Conservation (phyloP, 2,329 filamentous ascomycete species). For the Hypoxylon sp. region DNA sequence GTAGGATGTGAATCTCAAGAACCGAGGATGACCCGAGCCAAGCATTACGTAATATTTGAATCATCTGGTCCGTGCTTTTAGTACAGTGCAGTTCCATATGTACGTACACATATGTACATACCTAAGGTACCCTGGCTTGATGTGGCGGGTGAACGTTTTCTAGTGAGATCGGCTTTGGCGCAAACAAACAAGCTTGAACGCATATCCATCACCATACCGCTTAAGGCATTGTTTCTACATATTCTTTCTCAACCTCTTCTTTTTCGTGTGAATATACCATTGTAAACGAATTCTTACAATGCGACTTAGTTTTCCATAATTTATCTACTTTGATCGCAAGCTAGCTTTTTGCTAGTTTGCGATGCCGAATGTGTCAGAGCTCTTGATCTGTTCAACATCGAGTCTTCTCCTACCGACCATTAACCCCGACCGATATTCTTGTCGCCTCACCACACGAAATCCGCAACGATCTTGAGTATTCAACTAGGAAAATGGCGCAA, state of each 20-base stretch:
- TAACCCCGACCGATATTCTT: conserved; percentile 28
- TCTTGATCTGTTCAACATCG: conserved; percentile 18
- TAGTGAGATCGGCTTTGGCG: conserved; percentile 4
- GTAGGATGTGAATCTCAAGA: neutral
- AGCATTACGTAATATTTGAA: conserved; percentile 5
- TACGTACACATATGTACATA: neutral
- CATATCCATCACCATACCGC: neutral
- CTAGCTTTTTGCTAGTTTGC: conserved; percentile 36
- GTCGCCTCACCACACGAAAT: conserved; percentile 1
- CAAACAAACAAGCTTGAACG: conserved; percentile 16
- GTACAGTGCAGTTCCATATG: neutral
- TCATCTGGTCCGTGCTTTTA: neutral
- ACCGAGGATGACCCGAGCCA: conserved; percentile 9
- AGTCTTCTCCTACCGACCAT: conserved; percentile 8
- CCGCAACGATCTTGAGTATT: neutral
- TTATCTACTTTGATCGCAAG: conserved; percentile 20
- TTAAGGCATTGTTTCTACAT: conserved; percentile 11
- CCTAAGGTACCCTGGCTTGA: conserved; percentile 8
- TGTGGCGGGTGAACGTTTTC: conserved; percentile 17
- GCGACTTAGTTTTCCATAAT: conserved; percentile 20
- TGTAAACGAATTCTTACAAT: conserved; percentile 18
- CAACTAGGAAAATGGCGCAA: conserved; percentile 25
- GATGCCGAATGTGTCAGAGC: conserved; percentile 25
- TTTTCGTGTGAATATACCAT: conserved; percentile 1
- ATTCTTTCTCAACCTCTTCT: neutral